Evolutionary conservation across 2,329 filamentous ascomycete genomes (phyloP).

Genomic region (Aspergillus thermomutatus): DNA sequence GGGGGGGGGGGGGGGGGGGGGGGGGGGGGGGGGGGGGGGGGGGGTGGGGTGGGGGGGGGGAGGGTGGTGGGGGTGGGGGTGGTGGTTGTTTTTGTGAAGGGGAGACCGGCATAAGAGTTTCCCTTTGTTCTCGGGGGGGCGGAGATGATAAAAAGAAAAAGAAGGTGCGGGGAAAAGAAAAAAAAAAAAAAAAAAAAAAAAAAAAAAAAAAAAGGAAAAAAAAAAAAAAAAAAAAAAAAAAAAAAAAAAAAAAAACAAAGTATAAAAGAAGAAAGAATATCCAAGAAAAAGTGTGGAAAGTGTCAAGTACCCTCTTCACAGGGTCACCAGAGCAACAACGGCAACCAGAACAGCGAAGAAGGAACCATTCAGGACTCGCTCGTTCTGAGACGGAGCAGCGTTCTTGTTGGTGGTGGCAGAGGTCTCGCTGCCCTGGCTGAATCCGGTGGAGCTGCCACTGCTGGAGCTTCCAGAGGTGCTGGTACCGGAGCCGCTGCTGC

Average conservation of each 20-base stretch:
- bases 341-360: slow-evolving; percentile 48
- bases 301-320: slow-evolving; percentile 31
- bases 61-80: too few species aligned
- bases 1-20: too few species aligned
- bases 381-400: slow-evolving; percentile 33
- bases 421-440: slow-evolving; percentile 26
- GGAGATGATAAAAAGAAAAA: too few species aligned
- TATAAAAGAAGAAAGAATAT: slow-evolving; percentile 1
- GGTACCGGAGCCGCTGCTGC: slow-evolving; percentile 12
- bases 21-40: too few species aligned
- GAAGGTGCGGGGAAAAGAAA: too few species aligned
- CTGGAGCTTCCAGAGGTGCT: slow-evolving; percentile 9
- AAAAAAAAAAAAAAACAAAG: slow-evolving; percentile 13
- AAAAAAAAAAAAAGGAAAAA: too few species aligned
- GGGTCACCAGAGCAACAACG: slow-evolving; percentile 42
- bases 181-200: too few species aligned
- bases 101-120: too few species aligned
- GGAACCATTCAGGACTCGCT: slow-evolving; percentile 43
- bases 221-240: slow-evolving; percentile 12
- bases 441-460: slow-evolving; percentile 25
- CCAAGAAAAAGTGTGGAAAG: slow-evolving; percentile 1
- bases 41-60: too few species aligned
- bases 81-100: too few species aligned
- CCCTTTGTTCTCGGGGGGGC: too few species aligned
- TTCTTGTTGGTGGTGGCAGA: slow-evolving; percentile 9